Evolutionary conservation across 1,284 basidiomycete genomes (phyloP), one percentile per base, ranked within the genome.

Genomic region (Tremellales sp.): DNA sequence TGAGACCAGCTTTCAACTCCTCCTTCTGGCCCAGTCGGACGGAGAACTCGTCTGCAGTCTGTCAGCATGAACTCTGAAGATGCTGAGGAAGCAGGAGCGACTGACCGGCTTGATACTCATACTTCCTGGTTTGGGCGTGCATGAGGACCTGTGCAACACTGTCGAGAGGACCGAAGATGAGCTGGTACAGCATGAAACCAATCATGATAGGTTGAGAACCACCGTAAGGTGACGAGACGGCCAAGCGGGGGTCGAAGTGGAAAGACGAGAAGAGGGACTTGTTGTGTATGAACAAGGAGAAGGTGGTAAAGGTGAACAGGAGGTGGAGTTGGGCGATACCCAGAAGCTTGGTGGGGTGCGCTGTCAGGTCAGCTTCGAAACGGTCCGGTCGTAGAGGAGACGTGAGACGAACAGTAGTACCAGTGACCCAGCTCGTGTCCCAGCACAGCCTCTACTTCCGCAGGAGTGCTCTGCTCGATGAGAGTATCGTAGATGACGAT

Each of bases 401-500:
- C 64, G 45, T 37, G 31, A 29, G 15, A 48, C 64, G 45, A 35
- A 70, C 70, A 79, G 74, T 83, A 83, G 64, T 87, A 87, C 91
- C 91, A 97, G 75, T 97, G 92, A 0, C 94, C 94, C 21, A 97
- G 86, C 70, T 97, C 94, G 75, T 97, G 93, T 0, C 91, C 73
- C 23, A 79, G 64, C 3, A 94, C 89, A 19, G 91, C 91, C 62
- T 93, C 90, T 21, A 96, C 88, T 71, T 93, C 88, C 25, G 87
- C 86, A 0, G 91, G 81, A 50, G 84, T 83, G 68, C 84, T 87
- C 68, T 97, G 84, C 64, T 93, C 86, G 69, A 97, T 89, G 53
- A 98, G 81, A 0, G 94, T 97, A 68, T 97, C 94, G 69, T 90
- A 98, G 62, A 98, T 87, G 68, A 97, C 93, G 62, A 98, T 93